Evolutionary conservation across 805 yeast genomes (phyloP).

Genomic region (Torulaspora delbrueckii): DNA sequence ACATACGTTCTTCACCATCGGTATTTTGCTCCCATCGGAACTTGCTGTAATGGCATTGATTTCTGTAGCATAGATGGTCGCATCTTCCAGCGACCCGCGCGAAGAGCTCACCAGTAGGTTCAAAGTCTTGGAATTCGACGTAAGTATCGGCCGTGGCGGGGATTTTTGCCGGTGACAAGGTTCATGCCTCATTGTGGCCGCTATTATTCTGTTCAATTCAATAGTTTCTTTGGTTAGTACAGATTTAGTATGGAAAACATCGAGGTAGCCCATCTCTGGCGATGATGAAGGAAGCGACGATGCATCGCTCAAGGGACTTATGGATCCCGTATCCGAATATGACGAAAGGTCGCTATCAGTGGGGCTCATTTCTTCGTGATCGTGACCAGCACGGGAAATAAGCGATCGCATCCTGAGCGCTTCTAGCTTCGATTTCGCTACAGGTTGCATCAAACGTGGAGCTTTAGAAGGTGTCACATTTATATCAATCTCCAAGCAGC

Average conservation of each 20-base stretch:
- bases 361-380: constrained; percentile 3
- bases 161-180: constrained; percentile 21
- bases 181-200: constrained; percentile 10
- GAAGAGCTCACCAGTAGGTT: constrained; percentile 30
- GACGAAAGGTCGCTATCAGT: constrained; percentile 12
- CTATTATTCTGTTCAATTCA: constrained; percentile 19
- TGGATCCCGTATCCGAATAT: constrained; percentile 18
- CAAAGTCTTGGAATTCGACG: constrained; percentile 15
- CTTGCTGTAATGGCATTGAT: constrained; percentile 24
- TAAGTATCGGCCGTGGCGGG: constrained; percentile 25
- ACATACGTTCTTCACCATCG: constrained; percentile 21
- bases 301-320: constrained; percentile 25
- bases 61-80: constrained; percentile 34
- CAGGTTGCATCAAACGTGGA: constrained; percentile 4
- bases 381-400: constrained; percentile 1
- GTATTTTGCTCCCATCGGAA: constrained; percentile 18
- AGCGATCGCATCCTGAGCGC: neutral
- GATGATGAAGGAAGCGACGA: constrained; percentile 18
- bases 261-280: constrained; percentile 16
- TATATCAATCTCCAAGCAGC: neutral
- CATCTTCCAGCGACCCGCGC: constrained; percentile 29
- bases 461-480: constrained; percentile 9
- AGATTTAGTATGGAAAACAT: constrained; percentile 7
- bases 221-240: constrained; percentile 12
- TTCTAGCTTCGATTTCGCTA: constrained; percentile 1